Percentiles rank a stretch among this genome's conserved stretches.
Evolutionary conservation across 2,329 filamentous ascomycete species (phyloP).

Genomic region (Trichoderma aggressivum): DNA sequence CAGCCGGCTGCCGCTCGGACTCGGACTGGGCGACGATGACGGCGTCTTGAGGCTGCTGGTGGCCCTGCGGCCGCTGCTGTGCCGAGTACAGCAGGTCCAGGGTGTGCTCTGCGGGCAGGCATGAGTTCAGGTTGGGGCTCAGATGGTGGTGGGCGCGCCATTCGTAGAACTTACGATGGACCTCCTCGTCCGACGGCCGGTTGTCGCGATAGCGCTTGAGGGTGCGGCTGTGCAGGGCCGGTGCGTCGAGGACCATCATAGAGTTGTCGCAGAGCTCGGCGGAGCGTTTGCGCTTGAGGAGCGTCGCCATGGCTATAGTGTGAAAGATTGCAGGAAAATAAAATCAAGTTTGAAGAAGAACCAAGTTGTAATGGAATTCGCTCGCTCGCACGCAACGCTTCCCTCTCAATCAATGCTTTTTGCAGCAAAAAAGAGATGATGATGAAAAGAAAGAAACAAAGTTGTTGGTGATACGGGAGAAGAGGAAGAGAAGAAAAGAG

Average conservation of each 20-base stretch:
- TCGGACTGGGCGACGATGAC: neutral
- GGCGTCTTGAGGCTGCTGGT: neutral
- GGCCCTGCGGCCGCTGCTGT: constrained; percentile 36
- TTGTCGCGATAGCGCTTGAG: constrained; percentile 59
- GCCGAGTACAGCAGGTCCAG: constrained; percentile 57
- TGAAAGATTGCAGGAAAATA: neutral
- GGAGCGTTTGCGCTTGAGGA: constrained; percentile 63
- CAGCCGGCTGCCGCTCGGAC: neutral
- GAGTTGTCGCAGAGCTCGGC: constrained; percentile 47
- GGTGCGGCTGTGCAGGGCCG: constrained; percentile 52
- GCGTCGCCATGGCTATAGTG: constrained; percentile 36
- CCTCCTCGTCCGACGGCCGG: constrained; percentile 52
- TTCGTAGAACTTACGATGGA: constrained; percentile 49
- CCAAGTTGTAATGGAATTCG: neutral
- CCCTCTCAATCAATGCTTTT: neutral
- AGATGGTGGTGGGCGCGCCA: constrained; percentile 20
- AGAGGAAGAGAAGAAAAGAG: neutral
- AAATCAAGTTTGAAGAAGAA: neutral
- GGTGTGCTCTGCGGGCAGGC: constrained; percentile 47
- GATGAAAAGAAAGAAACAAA: neutral
- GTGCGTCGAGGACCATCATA: constrained; percentile 34
- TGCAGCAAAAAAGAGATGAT: neutral
- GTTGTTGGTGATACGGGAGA: neutral
- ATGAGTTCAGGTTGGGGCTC: constrained; percentile 24
- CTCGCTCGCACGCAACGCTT: neutral